phyloP scores from a whole-genome alignment of 306 rosid species.

The Luffa acutangula region DNA sequence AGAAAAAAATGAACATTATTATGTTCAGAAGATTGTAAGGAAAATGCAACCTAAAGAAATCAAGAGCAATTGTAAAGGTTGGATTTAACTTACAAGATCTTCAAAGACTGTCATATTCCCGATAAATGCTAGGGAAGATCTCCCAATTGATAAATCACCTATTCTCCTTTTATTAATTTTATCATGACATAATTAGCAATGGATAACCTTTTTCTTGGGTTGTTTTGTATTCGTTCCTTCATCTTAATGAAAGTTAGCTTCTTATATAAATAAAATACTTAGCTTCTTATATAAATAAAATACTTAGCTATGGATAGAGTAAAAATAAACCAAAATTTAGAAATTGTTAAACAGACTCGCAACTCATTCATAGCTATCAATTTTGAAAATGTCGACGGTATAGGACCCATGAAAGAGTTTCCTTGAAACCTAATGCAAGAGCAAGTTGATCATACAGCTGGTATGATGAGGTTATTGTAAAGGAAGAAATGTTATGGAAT shows the following conservation, averaged over 20 bases:
- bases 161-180: constrained; percentile 38
- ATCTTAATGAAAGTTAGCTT: background rate
- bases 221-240: background rate
- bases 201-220: background rate
- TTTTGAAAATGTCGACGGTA: constrained; percentile 53
- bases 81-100: constrained; percentile 30
- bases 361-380: constrained; percentile 49
- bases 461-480: background rate
- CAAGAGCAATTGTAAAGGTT: constrained; percentile 1
- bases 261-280: background rate
- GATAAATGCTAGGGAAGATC: constrained; percentile 52
- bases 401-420: constrained; percentile 55
- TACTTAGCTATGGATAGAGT: constrained; percentile 11
- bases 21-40: background rate
- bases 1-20: constrained; percentile 12
- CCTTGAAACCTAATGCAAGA: constrained; percentile 62
- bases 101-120: constrained; percentile 52
- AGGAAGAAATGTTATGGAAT: background rate
- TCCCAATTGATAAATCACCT: constrained; percentile 45
- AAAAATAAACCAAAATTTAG: background rate
- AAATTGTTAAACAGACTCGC: constrained; percentile 31
- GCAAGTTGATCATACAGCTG: background rate
- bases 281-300: background rate
- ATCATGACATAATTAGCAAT: constrained; percentile 2
- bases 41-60: background rate